Evolutionary conservation across 2,329 filamentous ascomycete species (phyloP).

Genomic region (Lecanicillium sp.): DNA sequence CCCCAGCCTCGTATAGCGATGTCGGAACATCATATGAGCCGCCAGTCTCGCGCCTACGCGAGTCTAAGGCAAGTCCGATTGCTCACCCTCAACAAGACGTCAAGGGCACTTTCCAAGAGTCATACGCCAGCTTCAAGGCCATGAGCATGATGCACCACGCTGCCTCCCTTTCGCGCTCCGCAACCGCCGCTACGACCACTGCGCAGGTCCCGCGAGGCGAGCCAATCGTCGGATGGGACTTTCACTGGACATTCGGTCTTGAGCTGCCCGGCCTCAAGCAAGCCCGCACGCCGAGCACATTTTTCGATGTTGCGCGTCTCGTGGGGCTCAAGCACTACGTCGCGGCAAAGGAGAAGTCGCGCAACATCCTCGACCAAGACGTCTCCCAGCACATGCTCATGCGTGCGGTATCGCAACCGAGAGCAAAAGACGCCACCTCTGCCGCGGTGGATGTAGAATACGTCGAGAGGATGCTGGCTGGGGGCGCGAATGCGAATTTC

Average conservation of each 20-base stretch:
- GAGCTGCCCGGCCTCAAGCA: not conserved
- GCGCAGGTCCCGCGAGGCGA: not conserved
- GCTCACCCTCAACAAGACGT: no score
- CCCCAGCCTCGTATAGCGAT: no score
- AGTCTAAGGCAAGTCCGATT: no score
- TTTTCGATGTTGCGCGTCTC: conserved; percentile 8
- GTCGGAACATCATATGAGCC: no score
- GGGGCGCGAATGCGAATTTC: conserved; percentile 4
- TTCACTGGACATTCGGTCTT: conserved; percentile 5
- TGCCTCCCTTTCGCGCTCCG: not conserved
- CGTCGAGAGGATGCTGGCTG: not conserved
- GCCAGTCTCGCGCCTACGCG: no score
- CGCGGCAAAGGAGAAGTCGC: not conserved
- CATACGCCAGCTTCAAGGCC: no score
- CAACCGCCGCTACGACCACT: no score
- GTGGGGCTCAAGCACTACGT: conserved; percentile 1
- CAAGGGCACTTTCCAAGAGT: no score
- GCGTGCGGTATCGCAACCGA: not conserved
- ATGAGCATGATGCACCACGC: no score
- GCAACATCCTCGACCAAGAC: conserved; percentile 1
- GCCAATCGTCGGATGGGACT: not conserved
- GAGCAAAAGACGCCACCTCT: not conserved
- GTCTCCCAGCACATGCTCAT: conserved; percentile 8
- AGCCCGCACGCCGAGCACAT: not conserved
- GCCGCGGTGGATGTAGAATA: not conserved